phyloP scores from a whole-genome alignment of 192 early-diverging fungal species.

The Cetraspora pellucida region DNA sequence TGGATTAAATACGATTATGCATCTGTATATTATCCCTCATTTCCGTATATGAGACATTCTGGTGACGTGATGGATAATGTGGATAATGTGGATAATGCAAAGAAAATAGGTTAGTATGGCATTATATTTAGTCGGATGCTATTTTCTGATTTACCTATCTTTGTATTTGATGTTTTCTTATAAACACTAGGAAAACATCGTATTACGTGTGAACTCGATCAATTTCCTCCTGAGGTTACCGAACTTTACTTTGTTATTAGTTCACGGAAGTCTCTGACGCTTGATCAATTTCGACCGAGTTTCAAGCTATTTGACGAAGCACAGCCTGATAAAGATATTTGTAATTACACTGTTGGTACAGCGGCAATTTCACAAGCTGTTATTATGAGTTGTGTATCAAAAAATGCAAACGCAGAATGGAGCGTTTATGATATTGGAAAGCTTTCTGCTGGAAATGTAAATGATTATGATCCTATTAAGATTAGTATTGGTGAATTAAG shows the following conservation, averaged over 20 bases:
- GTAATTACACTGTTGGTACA: too few relatives aligned
- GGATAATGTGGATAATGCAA: constrained; percentile 25
- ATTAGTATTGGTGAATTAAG: constrained; percentile 4
- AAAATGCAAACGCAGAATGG: constrained; percentile 23
- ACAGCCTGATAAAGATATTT: constrained; percentile 8
- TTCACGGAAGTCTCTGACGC: constrained; percentile 14
- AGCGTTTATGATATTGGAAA: constrained; percentile 15
- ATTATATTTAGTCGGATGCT: neutral
- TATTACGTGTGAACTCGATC: constrained; percentile 22
- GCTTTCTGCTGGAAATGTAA: constrained; percentile 20
- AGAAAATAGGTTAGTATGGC: constrained; percentile 23
- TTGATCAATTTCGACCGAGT: constrained; percentile 15
- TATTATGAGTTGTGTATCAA: constrained; percentile 29
- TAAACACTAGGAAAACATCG: constrained; percentile 4
- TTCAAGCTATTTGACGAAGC: constrained; percentile 30
- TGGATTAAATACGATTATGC: constrained; percentile 34
- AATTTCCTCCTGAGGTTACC: constrained; percentile 28
- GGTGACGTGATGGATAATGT: constrained; percentile 34
- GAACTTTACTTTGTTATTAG: constrained; percentile 33
- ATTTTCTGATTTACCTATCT: neutral
- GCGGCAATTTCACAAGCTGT: constrained; percentile 31
- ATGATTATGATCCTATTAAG: constrained; percentile 33
- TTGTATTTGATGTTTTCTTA: neutral
- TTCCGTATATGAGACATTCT: constrained; percentile 35
- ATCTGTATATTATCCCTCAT: constrained; percentile 29